These are phyloP conservation scores for Draba incana DNA, from an alignment of 345 rosid species.

Conservation along the genomic window DNA sequence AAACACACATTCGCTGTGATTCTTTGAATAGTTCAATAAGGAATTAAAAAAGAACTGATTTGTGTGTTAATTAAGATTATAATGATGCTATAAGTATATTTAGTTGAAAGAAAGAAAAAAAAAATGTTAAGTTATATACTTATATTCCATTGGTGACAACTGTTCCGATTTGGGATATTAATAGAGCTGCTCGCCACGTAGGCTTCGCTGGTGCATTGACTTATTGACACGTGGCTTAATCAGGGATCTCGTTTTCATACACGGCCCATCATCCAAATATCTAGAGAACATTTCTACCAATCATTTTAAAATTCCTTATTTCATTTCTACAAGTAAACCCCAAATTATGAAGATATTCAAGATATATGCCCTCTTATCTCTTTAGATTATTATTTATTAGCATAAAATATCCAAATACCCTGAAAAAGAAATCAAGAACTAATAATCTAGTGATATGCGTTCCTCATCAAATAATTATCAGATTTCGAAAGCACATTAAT, in stretches of 20 bases:
- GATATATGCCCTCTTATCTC: conserved; percentile 1
- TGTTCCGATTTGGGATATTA: background rate
- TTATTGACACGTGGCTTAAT: background rate
- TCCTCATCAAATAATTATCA: background rate
- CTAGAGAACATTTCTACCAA: background rate
- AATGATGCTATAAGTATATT: background rate
- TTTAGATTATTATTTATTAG: background rate
- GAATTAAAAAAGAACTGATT: background rate
- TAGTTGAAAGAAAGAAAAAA: background rate
- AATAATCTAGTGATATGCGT: background rate
- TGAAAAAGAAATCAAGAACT: background rate
- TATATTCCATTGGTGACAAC: conserved; percentile 20
- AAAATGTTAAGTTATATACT: background rate
- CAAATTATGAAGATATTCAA: background rate
- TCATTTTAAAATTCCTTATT: background rate
- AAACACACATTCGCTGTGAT: conserved; percentile 1
- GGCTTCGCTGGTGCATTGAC: conserved; percentile 37
- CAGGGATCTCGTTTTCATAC: conserved; percentile 4
- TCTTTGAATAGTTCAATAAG: conserved; percentile 25
- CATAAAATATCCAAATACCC: background rate
- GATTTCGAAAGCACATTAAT: background rate
- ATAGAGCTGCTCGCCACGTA: conserved; percentile 40
- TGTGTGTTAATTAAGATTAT: background rate
- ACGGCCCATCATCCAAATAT: conserved; percentile 8
- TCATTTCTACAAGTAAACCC: conserved; percentile 24